Evolutionary conservation across 2,329 filamentous ascomycete species (phyloP), one percentile per base, ranked within the genome.

Genomic region (Trichophyton benhamiae): DNA sequence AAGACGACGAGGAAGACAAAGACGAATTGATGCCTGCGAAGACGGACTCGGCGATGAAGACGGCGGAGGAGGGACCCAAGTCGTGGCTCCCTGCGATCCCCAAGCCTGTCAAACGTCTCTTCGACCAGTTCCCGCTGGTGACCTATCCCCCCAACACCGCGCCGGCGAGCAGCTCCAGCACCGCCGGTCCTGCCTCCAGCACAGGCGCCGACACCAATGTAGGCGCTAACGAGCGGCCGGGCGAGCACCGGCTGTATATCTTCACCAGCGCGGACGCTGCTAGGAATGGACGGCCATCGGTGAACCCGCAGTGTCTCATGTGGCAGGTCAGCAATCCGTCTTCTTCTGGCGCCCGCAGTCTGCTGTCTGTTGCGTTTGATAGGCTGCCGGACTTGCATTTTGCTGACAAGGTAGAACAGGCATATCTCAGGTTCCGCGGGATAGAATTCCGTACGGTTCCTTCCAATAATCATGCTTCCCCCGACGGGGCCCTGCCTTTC

Each of bases 401-500:
- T 15, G 42, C 41, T 48, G 38, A 25, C 8, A 41, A 25, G 17
- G 36, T 30, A n/a, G 9, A 46, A 8, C 64, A 95, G 90, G 86
- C 91, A 33, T 94, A 90, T 73, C 81, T 99, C 64, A 88, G 84
- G 68, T 89, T 96, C 68, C 82, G 85, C 58, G 82, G 82, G 46
- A 79, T 96, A 62, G 75, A 83, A 3, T 87, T 91, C 72, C 78
- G 78, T 60, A 77, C 87, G 59, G 77, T 84, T 5, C 76, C 89
- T 3, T 95, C 91, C 3, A 95, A 84, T 67, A 97, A 97, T 74
- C 94, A 97, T 77, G 91, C 92, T 59, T 96, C 91, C 1, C 92
- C 92, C 0, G 87, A 86, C 22, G 91, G 92, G 62, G 81, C 86
- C n/a, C 81, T 97, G 13, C 94, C 94, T 0, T 97, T 95, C 75